Base-by-base conservation (phyloP, 805 yeast genomes). In the Cyberlindnera misumaiensis region DNA sequence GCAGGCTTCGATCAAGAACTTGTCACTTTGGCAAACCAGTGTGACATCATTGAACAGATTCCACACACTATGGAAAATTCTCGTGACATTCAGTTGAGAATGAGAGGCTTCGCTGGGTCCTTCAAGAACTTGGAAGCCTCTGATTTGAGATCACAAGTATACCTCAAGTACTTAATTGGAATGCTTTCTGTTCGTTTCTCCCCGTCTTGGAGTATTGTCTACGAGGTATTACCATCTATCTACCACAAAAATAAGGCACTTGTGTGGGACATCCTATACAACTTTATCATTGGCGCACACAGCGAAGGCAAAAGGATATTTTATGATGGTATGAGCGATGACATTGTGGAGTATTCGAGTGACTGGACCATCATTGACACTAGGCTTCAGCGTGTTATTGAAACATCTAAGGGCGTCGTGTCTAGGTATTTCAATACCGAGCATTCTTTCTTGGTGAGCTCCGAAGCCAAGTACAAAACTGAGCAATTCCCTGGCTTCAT, bases 121-220 rank as follows among this genome's bases (percentile, higher is more conserved):
- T 51, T 51, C 60, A 30, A 52, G 56, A 12, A 44, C 55, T 4
- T 63, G 61, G 20, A 47, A 47, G 10, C 59, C 45, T 42, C 28
- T 24, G 11, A 36, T 48, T 2, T 52, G 43, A 34, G 43, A 43
- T 38, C 60, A 47, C 30, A 42, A n/a, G 50, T 70, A 12, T 66
- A 74, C 25, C 64, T 73, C 28, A 67, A 65, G 16, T 77, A 70
- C 49, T 39, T 77, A 28, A 71, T 83, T 47, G 97, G 97, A 26
- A 68, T 83, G 43, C 60, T 89, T 31, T 68, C 86, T 4, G 78
- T 79, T 26, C 73, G 75, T 41, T 87, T 90, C 49, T 83, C 86
- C 40, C 97, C 97, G 1, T 70, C 83, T 11, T 88, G 96, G 95
- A 72, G 75, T 14, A 87, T 83, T 5, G 83, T 83, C 2, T 62